Evolutionary conservation across 768 basidiomycete genomes (phyloP).

Genomic region (Russula abietina): DNA sequence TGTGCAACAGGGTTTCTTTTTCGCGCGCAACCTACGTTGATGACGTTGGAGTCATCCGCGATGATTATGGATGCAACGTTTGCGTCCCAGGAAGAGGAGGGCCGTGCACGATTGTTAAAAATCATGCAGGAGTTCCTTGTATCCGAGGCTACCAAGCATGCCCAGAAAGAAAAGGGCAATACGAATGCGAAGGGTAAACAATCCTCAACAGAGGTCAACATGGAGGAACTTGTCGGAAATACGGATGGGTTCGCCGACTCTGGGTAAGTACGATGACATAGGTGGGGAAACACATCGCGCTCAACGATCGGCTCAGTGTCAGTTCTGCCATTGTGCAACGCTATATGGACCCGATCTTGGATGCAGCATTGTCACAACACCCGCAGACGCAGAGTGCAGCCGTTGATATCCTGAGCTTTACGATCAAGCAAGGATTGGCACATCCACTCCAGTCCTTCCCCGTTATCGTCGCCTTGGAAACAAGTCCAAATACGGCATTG

Average conservation of each 20-base stretch:
- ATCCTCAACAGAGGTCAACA: slow-evolving; percentile 55
- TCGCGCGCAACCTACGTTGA: slow-evolving; percentile 84
- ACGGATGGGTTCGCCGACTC: slow-evolving; percentile 96
- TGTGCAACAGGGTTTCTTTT: slow-evolving; percentile 71
- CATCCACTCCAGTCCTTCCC: slow-evolving; percentile 96
- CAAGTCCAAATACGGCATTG: slow-evolving; percentile 54
- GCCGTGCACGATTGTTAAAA: slow-evolving; percentile 65
- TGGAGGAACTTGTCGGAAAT: slow-evolving; percentile 92
- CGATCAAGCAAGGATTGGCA: slow-evolving; percentile 90
- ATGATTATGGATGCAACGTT: slow-evolving; percentile 90
- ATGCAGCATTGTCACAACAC: slow-evolving; percentile 70
- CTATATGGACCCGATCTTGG: slow-evolving; percentile 75
- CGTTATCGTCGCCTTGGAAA: slow-evolving; percentile 89
- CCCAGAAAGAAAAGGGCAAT: slow-evolving; percentile 59
- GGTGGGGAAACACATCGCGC: background rate
- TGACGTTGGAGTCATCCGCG: slow-evolving; percentile 75
- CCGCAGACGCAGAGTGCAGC: slow-evolving; percentile 72
- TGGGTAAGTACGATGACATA: slow-evolving; percentile 50
- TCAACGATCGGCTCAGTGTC: slow-evolving; percentile 48
- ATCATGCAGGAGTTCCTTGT: slow-evolving; percentile 91
- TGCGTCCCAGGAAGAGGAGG: slow-evolving; percentile 62
- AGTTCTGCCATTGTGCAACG: slow-evolving; percentile 93
- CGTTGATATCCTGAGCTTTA: slow-evolving; percentile 87
- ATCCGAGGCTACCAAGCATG: slow-evolving; percentile 75
- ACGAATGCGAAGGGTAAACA: slow-evolving; percentile 36